Evolutionary conservation across 78 protist species (phyloP).

Genomic region (Protostelium mycophagum): DNA sequence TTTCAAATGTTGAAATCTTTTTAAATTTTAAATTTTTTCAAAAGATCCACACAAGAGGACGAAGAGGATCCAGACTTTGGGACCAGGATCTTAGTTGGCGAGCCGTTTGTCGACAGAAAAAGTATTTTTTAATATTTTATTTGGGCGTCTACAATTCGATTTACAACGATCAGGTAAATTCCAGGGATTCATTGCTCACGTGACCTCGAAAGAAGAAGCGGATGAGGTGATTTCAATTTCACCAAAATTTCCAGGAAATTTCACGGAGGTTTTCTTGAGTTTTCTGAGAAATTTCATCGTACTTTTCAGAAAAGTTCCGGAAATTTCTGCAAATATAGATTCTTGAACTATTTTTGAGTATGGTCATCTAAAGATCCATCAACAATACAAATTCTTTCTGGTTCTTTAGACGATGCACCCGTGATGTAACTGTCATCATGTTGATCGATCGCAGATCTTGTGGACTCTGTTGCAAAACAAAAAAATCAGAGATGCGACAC

Average conservation of each 20-base stretch:
- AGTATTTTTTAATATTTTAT: neutral
- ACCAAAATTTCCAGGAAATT: too few species aligned
- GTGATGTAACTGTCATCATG: neutral
- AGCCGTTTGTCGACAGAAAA: neutral
- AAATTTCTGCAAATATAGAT: too few species aligned
- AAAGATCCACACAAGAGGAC: too few species aligned
- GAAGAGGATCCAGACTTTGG: neutral
- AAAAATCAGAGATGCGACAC: constrained; percentile 47
- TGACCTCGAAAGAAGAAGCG: neutral
- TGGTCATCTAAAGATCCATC: too few species aligned
- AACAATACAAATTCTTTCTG: too few species aligned
- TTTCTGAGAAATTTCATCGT: too few species aligned
- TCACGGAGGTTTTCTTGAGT: too few species aligned
- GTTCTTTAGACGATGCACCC: too few species aligned
- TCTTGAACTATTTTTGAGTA: too few species aligned
- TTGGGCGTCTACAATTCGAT: neutral
- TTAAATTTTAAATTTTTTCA: too few species aligned
- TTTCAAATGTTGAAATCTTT: too few species aligned
- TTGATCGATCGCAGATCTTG: constrained; percentile 3
- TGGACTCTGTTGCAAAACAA: constrained; percentile 17
- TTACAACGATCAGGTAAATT: neutral
- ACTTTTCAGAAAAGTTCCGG: too few species aligned
- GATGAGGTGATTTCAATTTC: neutral
- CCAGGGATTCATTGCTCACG: neutral
- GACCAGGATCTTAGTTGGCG: neutral